Percentiles rank a stretch among this genome's conserved stretches.
Evolutionary conservation across 1,139 yeast species (phyloP).

Genomic region (Candida sanyaensis): DNA sequence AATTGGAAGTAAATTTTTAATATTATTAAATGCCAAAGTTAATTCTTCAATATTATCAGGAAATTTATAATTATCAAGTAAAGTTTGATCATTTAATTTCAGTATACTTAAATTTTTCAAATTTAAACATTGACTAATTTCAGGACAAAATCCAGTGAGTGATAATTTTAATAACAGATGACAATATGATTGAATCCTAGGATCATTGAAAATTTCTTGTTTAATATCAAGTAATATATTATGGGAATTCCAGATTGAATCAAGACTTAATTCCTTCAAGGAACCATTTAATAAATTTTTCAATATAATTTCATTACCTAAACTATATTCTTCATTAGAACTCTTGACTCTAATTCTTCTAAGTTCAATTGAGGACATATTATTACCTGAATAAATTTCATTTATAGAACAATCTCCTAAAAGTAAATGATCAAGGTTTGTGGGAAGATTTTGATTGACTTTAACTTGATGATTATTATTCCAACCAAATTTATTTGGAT

Average conservation of each 20-base stretch:
- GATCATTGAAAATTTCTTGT: conserved; percentile 4
- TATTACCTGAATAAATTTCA: not conserved
- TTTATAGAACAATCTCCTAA: conserved; percentile 19
- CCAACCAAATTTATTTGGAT: conserved; percentile 20
- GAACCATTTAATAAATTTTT: conserved; percentile 5
- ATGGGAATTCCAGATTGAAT: conserved; percentile 5
- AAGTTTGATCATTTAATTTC: conserved; percentile 1
- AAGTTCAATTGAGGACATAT: not conserved
- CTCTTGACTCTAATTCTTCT: conserved; percentile 16
- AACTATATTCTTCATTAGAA: conserved; percentile 13
- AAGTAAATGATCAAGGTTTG: conserved; percentile 12
- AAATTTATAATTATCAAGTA: conserved; percentile 7
- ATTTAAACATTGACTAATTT: conserved; percentile 1
- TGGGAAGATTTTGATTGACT: conserved; percentile 17
- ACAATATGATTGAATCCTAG: not conserved
- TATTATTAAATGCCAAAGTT: conserved; percentile 17
- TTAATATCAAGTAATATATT: conserved; percentile 1
- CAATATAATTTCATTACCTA: conserved; percentile 14
- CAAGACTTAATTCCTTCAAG: conserved; percentile 6
- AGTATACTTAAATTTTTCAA: conserved; percentile 5
- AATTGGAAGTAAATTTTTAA: conserved; percentile 12
- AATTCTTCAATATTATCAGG: conserved; percentile 16
- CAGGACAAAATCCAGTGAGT: conserved; percentile 2
- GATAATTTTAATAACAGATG: conserved; percentile 3
- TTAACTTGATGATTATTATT: conserved; percentile 15